Percentiles rank a stretch among this genome's conserved stretches.
phyloP scores from a whole-genome alignment of 2,329 filamentous ascomycete species.

The Colletotrichum camelliae region DNA sequence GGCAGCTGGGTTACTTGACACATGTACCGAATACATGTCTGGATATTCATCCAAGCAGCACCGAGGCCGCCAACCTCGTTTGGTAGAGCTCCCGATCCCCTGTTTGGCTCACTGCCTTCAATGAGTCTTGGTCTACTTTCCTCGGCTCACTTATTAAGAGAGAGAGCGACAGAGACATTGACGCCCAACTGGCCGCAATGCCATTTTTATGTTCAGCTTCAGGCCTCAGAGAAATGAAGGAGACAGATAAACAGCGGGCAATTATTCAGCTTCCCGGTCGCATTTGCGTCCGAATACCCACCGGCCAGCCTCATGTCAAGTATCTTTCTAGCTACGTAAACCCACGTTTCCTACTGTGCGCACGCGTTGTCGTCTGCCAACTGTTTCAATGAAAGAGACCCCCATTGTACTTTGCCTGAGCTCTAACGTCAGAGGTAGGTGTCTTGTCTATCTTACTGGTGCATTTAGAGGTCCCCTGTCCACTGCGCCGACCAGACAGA shows the following conservation, averaged over 20 bases:
- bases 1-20: not conserved
- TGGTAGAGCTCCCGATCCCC: not conserved
- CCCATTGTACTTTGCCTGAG: not conserved
- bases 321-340: not conserved
- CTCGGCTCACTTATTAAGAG: not conserved
- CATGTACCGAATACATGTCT: not conserved
- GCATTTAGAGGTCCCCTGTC: not conserved
- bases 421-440: not conserved
- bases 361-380: not conserved
- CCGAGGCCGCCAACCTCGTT: not conserved
- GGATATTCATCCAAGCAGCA: not conserved
- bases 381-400: not conserved
- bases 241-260: not conserved
- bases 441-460: not conserved
- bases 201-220: not conserved
- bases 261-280: not conserved
- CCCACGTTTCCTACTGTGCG: slow-evolving; percentile 10
- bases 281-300: not conserved
- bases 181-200: not conserved
- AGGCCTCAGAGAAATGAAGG: not conserved
- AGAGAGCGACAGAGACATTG: not conserved
- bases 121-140: not conserved
- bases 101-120: not conserved
- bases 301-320: not conserved
- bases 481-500: not conserved